A percentile compares a stretch with the other conserved stretches of the same genome.
Conservation (phyloP, 345 rosid genomes). For the Syzygium grande region DNA sequence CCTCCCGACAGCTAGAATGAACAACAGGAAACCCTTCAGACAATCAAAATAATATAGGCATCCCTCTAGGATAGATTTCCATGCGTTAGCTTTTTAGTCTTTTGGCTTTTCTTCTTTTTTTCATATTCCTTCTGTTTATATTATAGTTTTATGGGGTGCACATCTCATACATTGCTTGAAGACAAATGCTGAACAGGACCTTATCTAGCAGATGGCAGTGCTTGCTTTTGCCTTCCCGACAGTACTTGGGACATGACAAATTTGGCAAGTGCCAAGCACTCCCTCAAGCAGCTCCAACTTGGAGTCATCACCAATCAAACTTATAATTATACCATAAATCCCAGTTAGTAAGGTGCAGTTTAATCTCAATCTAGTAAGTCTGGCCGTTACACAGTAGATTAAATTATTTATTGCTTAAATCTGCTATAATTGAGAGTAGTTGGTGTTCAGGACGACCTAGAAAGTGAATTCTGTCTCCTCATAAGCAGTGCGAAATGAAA, state of each 20-base stretch:
- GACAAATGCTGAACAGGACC: neutral
- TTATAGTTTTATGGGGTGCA: neutral
- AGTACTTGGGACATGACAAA: neutral
- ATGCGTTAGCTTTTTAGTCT: neutral
- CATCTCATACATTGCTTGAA: neutral
- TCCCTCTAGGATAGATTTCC: neutral
- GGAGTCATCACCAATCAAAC: neutral
- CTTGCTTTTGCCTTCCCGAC: neutral
- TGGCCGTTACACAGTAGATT: neutral
- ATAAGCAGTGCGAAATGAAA: neutral
- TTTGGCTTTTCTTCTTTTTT: neutral
- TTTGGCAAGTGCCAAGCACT: neutral
- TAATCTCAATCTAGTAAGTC: neutral
- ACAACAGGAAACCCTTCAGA: neutral
- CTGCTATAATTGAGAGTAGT: neutral
- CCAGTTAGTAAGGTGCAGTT: neutral
- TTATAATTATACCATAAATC: neutral
- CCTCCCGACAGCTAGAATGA: neutral
- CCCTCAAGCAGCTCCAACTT: neutral
- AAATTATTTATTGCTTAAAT: neutral
- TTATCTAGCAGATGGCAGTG: neutral
- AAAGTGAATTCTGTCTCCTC: neutral
- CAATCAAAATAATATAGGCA: neutral
- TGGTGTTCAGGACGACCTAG: neutral
- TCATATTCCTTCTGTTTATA: neutral